phyloP scores from a whole-genome alignment of 78 protist species.

The Dictyostelium citrinum region DNA sequence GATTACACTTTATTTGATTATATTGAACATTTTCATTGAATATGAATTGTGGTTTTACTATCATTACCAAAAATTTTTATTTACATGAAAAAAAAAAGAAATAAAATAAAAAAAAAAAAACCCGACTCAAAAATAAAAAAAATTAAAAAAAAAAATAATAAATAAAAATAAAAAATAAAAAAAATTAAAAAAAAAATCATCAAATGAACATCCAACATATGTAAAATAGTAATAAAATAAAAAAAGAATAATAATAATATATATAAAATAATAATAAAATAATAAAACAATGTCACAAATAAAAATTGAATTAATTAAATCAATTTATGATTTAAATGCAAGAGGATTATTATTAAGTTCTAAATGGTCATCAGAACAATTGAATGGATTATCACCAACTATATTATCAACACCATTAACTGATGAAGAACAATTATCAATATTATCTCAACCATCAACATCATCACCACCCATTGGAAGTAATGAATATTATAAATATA shows the following conservation, averaged over 20 bases:
- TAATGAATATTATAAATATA: slow-evolving; percentile 21
- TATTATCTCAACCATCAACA: background rate
- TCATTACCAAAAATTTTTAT: background rate
- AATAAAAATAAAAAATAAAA: background rate
- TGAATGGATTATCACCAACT: slow-evolving; percentile 17
- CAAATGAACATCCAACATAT: background rate
- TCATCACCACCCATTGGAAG: slow-evolving; percentile 19
- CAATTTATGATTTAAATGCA: slow-evolving; percentile 42
- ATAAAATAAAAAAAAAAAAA: background rate
- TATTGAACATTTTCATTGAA: background rate
- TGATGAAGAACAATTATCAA: background rate
- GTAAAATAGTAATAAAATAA: background rate
- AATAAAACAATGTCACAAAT: background rate
- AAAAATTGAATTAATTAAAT: slow-evolving; percentile 33
- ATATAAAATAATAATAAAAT: too few relatives aligned
- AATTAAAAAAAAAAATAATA: background rate
- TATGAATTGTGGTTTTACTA: background rate
- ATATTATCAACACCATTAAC: background rate
- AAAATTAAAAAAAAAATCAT: background rate
- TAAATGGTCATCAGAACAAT: slow-evolving; percentile 75
- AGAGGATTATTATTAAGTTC: slow-evolving; percentile 41
- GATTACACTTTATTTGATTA: slow-evolving; percentile 14
- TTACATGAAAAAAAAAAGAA: too few relatives aligned
- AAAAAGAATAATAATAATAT: background rate
- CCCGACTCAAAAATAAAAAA: background rate